phyloP scores from a whole-genome alignment of 1,284 basidiomycete genomes.

The Austroboletus niveus region DNA sequence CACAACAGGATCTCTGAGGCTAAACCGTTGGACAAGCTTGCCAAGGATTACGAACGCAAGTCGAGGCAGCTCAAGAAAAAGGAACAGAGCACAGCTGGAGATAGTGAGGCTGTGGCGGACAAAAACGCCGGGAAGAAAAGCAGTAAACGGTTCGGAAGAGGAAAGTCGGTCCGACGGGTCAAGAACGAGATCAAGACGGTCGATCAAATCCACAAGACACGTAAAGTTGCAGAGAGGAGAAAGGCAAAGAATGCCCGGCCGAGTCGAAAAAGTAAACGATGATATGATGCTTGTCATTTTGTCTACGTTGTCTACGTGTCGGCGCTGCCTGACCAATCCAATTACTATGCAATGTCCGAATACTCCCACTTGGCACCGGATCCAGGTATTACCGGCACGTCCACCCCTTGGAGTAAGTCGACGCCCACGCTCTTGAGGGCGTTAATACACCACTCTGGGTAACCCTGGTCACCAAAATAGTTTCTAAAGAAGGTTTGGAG shows the following conservation, averaged over 20 bases:
- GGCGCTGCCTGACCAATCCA: neutral
- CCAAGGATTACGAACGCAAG: constrained; percentile 71
- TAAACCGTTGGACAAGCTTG: constrained; percentile 72
- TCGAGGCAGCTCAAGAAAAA: constrained; percentile 58
- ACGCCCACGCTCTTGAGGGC: constrained; percentile 74
- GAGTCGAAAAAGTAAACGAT: constrained; percentile 49
- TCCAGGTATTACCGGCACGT: constrained; percentile 52
- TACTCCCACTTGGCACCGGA: constrained; percentile 77
- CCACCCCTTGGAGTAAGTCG: constrained; percentile 58
- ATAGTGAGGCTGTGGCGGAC: constrained; percentile 15
- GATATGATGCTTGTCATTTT: constrained; percentile 13
- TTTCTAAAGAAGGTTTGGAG: constrained; percentile 67
- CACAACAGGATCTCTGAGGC: constrained; percentile 60
- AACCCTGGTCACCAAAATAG: constrained; percentile 69
- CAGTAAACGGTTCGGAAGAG: constrained; percentile 37
- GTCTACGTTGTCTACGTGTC: constrained; percentile 7
- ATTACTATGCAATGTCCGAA: constrained; percentile 29
- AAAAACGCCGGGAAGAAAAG: constrained; percentile 19
- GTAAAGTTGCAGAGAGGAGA: constrained; percentile 60
- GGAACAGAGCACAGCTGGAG: constrained; percentile 27
- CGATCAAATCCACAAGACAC: constrained; percentile 79
- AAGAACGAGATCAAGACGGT: constrained; percentile 81
- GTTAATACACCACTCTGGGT: constrained; percentile 82
- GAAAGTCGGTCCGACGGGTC: constrained; percentile 60
- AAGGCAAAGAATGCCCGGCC: constrained; percentile 78